Evolutionary conservation across 2,329 filamentous ascomycete species (phyloP), one percentile per base, ranked within the genome.

Genomic region (Aplosporella prunicola): DNA sequence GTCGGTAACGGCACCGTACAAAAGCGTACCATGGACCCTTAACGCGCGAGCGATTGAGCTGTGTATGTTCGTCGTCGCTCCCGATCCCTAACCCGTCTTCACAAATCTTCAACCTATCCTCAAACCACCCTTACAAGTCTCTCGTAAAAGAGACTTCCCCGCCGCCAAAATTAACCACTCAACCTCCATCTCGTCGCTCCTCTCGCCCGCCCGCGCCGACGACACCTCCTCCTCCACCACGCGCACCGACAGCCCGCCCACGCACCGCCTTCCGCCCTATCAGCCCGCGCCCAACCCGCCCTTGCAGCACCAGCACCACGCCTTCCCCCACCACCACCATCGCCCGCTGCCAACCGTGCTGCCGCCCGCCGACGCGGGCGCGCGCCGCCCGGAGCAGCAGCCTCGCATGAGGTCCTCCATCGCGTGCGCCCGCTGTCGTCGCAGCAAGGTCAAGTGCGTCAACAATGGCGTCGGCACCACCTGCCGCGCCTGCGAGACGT

Each of bases 391-490:
- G 31, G 47, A 53, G 33, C 49, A 39, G 31, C 49, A 39, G 31
- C 43, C 45, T 41, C 58, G 63, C 40, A 81, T 86, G 74, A 74
- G 84, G 48, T 86, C 82, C 31, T 84, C 80, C 52, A 85, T 89
- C 53, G 83, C 84, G 32, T 91, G 84, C 60, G 68, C 75, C 43
- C 71, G 76, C 45, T 89, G 84, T 55, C 73, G 84, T 41, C 76
- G 76, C 50, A 86, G 82, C 55, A 93, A 91, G 62, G 84, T 89
- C 55, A 89, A 89, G 61, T 93, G 85, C 63, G 77, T 85, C 58
- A 91, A 91, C 61, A 72, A 74, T 47, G 82, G 82, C 43, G 73
- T 79, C 40, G 73, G 74, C 44, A 78, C 76, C 11, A 76, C 74
- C 11, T 93, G 85, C 63, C 76, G 82, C 44, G 77, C 78, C 9